Conservation (phyloP, 805 yeast genomes). For the Scheffersomyces ergatensis region DNA sequence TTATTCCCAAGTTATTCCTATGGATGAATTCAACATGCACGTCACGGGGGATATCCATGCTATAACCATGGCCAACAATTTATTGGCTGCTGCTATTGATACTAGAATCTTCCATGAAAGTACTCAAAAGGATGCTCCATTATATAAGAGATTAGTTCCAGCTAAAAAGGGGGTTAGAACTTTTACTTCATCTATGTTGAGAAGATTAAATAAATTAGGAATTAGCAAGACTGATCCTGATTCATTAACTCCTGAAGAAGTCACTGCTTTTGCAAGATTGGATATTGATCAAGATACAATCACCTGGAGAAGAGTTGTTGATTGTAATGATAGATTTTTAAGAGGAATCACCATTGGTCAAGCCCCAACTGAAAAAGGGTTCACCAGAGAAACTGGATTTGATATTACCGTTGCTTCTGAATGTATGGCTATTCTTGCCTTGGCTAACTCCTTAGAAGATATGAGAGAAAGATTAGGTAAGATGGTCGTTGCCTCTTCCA, state of each 20-base stretch:
- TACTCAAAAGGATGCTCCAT: slow-evolving; percentile 71
- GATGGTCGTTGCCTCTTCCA: slow-evolving; percentile 71
- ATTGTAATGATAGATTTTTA: slow-evolving; percentile 76
- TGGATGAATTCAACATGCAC: slow-evolving; percentile 87
- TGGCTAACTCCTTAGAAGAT: slow-evolving; percentile 67
- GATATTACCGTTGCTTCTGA: slow-evolving; percentile 86
- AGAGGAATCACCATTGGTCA: slow-evolving; percentile 78
- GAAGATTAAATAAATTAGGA: slow-evolving; percentile 65
- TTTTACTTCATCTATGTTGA: slow-evolving; percentile 67
- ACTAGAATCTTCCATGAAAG: slow-evolving; percentile 82
- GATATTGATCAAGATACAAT: slow-evolving; percentile 78
- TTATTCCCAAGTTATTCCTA: slow-evolving; percentile 81
- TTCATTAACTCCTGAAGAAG: slow-evolving; percentile 68
- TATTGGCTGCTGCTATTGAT: slow-evolving; percentile 82
- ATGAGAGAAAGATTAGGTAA: slow-evolving; percentile 72
- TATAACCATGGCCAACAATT: slow-evolving; percentile 76
- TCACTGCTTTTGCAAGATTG: slow-evolving; percentile 60
- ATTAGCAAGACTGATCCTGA: slow-evolving; percentile 70
- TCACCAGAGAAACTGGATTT: slow-evolving; percentile 71
- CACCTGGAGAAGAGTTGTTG: slow-evolving; percentile 82
- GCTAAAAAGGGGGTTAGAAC: slow-evolving; percentile 66
- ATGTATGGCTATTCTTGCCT: slow-evolving; percentile 81
- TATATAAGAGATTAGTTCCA: slow-evolving; percentile 75
- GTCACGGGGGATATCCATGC: slow-evolving; percentile 87
- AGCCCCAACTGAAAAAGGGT: slow-evolving; percentile 78